phyloP scores from a whole-genome alignment of 2,329 filamentous ascomycete species.

The Escovopsis weberi region DNA sequence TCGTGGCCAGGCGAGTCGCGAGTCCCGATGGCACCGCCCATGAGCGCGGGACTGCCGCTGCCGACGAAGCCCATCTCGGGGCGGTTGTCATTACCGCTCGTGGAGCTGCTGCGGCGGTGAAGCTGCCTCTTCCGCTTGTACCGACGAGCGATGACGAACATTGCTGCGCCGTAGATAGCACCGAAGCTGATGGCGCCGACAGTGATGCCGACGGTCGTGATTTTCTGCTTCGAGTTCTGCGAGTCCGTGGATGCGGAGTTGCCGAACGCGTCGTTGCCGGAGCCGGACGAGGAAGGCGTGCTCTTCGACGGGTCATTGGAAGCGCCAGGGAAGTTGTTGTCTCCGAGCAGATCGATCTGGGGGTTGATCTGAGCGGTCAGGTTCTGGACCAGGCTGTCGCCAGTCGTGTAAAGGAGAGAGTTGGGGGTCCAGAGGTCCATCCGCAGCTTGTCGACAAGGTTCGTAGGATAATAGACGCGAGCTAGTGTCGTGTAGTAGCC shows the following conservation, averaged over 20 bases:
- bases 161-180: conserved; percentile 79
- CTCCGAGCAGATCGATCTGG: conserved; percentile 38
- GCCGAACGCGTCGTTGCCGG: conserved; percentile 25
- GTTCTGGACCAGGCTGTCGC: conserved; percentile 48
- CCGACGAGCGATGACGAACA: conserved; percentile 83
- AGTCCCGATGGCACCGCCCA: conserved; percentile 53
- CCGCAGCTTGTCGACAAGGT: conserved; percentile 51
- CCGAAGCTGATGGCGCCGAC: conserved; percentile 65
- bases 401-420: conserved; percentile 61
- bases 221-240: conserved; percentile 43
- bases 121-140: conserved; percentile 76
- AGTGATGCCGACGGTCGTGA: conserved; percentile 55
- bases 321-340: conserved; percentile 24
- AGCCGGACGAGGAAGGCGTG: conserved; percentile 2
- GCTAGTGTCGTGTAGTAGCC: conserved; percentile 72
- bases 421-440: conserved; percentile 57
- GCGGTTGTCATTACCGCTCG: conserved; percentile 34
- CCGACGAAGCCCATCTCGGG: conserved; percentile 39
- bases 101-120: conserved; percentile 64
- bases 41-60: conserved; percentile 43
- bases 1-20: conserved; percentile 42
- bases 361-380: conserved; percentile 74
- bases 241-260: conserved; percentile 27
- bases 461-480: conserved; percentile 54
- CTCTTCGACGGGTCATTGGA: conserved; percentile 4